phyloP scores from a whole-genome alignment of 1,139 yeast genomes.

The Kodamaea ohmeri region DNA sequence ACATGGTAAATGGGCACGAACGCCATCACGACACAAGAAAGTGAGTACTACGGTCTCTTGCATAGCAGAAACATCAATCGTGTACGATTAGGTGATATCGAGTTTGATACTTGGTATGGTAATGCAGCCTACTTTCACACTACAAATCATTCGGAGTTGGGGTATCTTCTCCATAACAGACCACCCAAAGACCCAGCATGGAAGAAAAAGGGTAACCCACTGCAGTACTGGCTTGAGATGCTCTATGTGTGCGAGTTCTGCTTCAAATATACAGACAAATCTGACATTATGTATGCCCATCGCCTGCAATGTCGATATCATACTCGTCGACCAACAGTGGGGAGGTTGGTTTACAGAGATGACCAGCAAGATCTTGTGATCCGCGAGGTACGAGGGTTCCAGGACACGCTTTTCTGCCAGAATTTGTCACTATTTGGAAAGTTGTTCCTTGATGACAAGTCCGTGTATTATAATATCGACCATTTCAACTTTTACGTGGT shows the following conservation, averaged over 20 bases:
- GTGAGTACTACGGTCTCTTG: conserved; percentile 54
- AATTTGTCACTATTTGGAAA: conserved; percentile 82
- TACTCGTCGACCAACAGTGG: conserved; percentile 45
- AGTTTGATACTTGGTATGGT: conserved; percentile 82
- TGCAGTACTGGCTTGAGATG: conserved; percentile 52
- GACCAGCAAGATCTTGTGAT: conserved; percentile 48
- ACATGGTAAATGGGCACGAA: conserved; percentile 5
- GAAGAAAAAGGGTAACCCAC: conserved; percentile 12
- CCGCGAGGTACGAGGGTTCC: conserved; percentile 62
- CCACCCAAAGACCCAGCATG: conserved; percentile 13
- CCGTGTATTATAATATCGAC: conserved; percentile 77
- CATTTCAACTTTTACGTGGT: conserved; percentile 76
- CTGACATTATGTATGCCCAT: conserved; percentile 42
- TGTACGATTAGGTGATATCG: conserved; percentile 63
- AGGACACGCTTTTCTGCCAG: conserved; percentile 69
- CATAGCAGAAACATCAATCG: conserved; percentile 58
- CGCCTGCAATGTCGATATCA: conserved; percentile 40
- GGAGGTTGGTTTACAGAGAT: conserved; percentile 67
- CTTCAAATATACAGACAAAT: conserved; percentile 67
- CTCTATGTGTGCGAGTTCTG: conserved; percentile 77
- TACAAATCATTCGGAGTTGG: conserved; percentile 31
- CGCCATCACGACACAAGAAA: conserved; percentile 1
- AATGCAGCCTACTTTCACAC: conserved; percentile 67
- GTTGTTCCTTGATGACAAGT: conserved; percentile 85
- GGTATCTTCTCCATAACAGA: conserved; percentile 24